Percentiles rank a stretch among this genome's conserved stretches.
Evolutionary conservation across 2,329 filamentous ascomycete species (phyloP).

Genomic region (Fusarium burgessii): DNA sequence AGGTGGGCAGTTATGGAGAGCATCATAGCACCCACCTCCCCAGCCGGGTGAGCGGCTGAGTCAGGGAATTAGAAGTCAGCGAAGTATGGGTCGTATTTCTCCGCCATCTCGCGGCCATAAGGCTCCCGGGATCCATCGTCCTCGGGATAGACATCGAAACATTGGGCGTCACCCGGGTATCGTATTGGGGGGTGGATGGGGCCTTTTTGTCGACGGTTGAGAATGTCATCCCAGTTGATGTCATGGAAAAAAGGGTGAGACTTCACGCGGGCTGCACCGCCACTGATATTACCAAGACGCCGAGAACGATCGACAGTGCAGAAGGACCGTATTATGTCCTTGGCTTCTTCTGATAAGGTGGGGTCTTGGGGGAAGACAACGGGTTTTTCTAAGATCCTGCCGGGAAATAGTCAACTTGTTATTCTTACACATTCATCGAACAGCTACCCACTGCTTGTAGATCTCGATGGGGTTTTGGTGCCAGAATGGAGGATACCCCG

Average conservation of each 20-base stretch:
- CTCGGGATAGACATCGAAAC: conserved; percentile 86
- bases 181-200: conserved; percentile 82
- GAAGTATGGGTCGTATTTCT: conserved; percentile 78
- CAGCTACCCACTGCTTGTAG: conserved; percentile 74
- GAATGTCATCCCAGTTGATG: conserved; percentile 80
- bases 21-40: background rate
- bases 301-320: conserved; percentile 84
- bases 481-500: conserved; percentile 89
- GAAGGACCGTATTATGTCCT: conserved; percentile 80
- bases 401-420: conserved; percentile 5
- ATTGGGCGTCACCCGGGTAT: conserved; percentile 79
- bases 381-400: conserved; percentile 81
- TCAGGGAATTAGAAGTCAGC: conserved; percentile 66
- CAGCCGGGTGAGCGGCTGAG: background rate
- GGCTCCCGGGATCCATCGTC: conserved; percentile 73
- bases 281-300: conserved; percentile 81
- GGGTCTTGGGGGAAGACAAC: conserved; percentile 79
- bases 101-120: conserved; percentile 76
- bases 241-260: conserved; percentile 79
- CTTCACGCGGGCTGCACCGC: conserved; percentile 79
- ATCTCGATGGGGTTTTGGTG: conserved; percentile 89
- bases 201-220: conserved; percentile 71
- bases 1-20: background rate
- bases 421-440: background rate
- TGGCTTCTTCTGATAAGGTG: conserved; percentile 73